These are phyloP conservation scores for Vigna nakashimae DNA, from an alignment of 306 rosid genomes.

Conservation along the genomic window DNA sequence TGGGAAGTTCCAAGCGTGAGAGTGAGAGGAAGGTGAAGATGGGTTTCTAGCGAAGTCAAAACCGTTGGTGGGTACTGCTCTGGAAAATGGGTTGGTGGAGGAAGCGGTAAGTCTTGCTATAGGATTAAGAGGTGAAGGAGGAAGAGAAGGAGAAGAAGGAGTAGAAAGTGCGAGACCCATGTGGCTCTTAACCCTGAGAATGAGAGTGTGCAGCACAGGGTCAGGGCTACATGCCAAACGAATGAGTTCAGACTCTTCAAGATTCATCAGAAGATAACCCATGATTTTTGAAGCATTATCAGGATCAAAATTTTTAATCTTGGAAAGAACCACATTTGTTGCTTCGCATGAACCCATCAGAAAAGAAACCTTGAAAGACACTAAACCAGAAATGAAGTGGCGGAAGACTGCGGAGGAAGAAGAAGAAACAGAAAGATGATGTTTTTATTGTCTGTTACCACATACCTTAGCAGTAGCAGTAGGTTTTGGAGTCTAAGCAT, in stretches of 20 bases:
- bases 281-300: slow-evolving; percentile 90
- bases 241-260: slow-evolving; percentile 73
- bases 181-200: slow-evolving; percentile 69
- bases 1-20: slow-evolving; percentile 61
- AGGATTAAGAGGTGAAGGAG: slow-evolving; percentile 72
- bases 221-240: slow-evolving; percentile 79
- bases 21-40: slow-evolving; percentile 62
- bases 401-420: neutral
- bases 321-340: slow-evolving; percentile 68
- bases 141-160: slow-evolving; percentile 46
- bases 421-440: neutral
- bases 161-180: slow-evolving; percentile 55
- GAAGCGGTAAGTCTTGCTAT: slow-evolving; percentile 58
- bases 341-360: slow-evolving; percentile 86
- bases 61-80: slow-evolving; percentile 52
- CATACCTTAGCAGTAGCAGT: slow-evolving; percentile 44
- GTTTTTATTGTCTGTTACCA: slow-evolving; percentile 15
- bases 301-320: slow-evolving; percentile 75
- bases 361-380: neutral
- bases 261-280: slow-evolving; percentile 82
- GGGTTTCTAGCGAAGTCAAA: slow-evolving; percentile 64
- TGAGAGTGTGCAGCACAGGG: slow-evolving; percentile 58
- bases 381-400: neutral
- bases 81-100: slow-evolving; percentile 65
- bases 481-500: slow-evolving; percentile 53